Evolutionary conservation across 1,284 basidiomycete genomes (phyloP).

Genomic region (Ustilago bromivora): DNA sequence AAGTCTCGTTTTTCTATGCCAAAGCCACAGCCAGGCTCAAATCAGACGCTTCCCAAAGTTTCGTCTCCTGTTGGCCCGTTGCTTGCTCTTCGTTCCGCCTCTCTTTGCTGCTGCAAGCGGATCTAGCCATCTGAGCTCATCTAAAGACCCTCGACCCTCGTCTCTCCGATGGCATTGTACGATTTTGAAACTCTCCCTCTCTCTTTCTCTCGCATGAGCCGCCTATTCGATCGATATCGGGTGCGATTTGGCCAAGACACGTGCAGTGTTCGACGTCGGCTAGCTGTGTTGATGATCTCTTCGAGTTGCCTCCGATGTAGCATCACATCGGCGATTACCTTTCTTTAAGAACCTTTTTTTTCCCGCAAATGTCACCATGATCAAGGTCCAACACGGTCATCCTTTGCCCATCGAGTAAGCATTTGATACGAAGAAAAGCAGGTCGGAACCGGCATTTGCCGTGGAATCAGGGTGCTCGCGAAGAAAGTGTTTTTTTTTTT

Average conservation of each 20-base stretch:
- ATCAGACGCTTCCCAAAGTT: slow-evolving; percentile 17
- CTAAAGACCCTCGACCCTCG: slow-evolving; percentile 5
- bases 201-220: neutral
- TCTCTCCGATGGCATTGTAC: slow-evolving; percentile 1
- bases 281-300: neutral
- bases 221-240: slow-evolving; percentile 4
- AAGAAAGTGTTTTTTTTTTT: slow-evolving; percentile 29
- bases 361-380: neutral
- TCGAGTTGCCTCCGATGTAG: neutral
- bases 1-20: neutral
- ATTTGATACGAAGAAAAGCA: neutral
- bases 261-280: slow-evolving; percentile 4
- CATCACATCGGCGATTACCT: neutral
- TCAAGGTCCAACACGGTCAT: neutral
- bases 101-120: slow-evolving; percentile 2
- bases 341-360: neutral
- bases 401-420: neutral
- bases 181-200: neutral
- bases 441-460: slow-evolving; percentile 23
- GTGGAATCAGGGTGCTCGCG: slow-evolving; percentile 33
- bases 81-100: neutral
- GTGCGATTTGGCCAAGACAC: slow-evolving; percentile 1
- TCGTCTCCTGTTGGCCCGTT: neutral
- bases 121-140: slow-evolving; percentile 8
- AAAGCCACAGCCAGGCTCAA: neutral